Evolutionary conservation across 2,329 filamentous ascomycete genomes (phyloP).

Genomic region (Arthrobotrys entomopaga): DNA sequence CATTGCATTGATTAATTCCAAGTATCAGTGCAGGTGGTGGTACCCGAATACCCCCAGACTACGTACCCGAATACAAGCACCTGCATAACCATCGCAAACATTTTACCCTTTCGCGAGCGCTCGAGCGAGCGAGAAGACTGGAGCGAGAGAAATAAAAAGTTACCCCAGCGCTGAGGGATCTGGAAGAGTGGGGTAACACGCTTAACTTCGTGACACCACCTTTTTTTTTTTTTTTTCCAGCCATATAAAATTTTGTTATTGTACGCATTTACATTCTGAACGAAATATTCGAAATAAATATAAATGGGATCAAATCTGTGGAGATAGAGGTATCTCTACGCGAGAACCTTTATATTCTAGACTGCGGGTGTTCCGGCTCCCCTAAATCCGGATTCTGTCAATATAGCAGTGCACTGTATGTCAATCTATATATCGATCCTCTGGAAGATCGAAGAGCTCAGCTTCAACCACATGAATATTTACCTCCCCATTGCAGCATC

Average conservation of each 20-base stretch:
- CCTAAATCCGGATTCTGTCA: no score
- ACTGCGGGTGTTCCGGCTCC: no score
- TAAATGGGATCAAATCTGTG: no score
- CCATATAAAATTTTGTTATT: not conserved
- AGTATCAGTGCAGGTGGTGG: not conserved
- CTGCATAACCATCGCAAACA: constrained; percentile 8
- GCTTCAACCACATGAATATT: constrained; percentile 1
- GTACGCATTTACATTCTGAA: not conserved
- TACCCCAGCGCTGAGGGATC: not conserved
- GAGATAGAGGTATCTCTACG: no score
- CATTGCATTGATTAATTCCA: not conserved
- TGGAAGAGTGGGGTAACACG: constrained; percentile 19
- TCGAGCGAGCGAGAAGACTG: no score
- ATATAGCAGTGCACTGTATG: no score
- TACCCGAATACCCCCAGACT: not conserved
- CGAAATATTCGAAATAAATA: no score
- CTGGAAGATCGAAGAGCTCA: not conserved
- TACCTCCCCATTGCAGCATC: constrained; percentile 45
- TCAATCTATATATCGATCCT: not conserved
- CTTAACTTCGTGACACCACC: not conserved
- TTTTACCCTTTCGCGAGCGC: not conserved
- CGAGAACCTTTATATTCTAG: no score
- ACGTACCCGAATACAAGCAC: not conserved
- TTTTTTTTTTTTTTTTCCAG: no score
- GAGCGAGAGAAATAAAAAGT: no score